These are phyloP conservation scores for Alternaria dauci DNA, from an alignment of 2,329 filamentous ascomycete species.

Conservation along the genomic window DNA sequence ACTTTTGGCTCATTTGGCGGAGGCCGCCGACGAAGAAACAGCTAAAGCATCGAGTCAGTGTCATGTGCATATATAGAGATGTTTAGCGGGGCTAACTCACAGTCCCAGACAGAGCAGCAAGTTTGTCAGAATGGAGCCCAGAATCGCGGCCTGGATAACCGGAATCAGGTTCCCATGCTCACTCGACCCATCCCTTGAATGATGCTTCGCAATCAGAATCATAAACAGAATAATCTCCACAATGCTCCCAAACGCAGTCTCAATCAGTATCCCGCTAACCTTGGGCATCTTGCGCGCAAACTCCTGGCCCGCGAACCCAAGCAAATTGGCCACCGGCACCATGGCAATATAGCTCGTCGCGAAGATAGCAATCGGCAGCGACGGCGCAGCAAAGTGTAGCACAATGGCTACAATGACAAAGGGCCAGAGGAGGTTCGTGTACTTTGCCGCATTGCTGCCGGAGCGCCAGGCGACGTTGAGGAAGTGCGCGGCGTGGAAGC, in stretches of 20 bases:
- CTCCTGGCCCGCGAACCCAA: conserved; percentile 78
- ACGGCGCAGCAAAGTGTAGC: conserved; percentile 62
- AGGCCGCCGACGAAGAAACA: conserved; percentile 84
- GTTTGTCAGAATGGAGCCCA: conserved; percentile 84
- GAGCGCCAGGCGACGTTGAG: conserved; percentile 70
- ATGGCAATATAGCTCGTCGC: conserved; percentile 77
- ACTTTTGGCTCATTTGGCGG: conserved; percentile 71
- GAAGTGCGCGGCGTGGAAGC: conserved; percentile 70
- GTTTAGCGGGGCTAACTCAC: background rate
- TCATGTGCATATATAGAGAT: too few species aligned
- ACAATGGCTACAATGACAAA: conserved; percentile 75
- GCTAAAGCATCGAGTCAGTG: background rate
- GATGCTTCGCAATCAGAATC: conserved; percentile 68
- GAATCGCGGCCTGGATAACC: conserved; percentile 82
- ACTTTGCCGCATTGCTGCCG: conserved; percentile 68
- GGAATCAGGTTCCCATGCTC: conserved; percentile 56
- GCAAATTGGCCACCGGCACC: conserved; percentile 77
- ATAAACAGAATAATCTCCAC: conserved; percentile 87
- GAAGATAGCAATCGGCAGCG: conserved; percentile 70
- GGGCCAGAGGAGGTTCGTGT: conserved; percentile 78
- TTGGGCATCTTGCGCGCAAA: conserved; percentile 78
- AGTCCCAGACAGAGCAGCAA: conserved; percentile 80
- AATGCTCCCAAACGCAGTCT: conserved; percentile 71
- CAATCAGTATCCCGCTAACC: conserved; percentile 70
- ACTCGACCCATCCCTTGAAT: conserved; percentile 51